phyloP scores from a whole-genome alignment of 177 flowering plant species.

The Vitis hybrid region DNA sequence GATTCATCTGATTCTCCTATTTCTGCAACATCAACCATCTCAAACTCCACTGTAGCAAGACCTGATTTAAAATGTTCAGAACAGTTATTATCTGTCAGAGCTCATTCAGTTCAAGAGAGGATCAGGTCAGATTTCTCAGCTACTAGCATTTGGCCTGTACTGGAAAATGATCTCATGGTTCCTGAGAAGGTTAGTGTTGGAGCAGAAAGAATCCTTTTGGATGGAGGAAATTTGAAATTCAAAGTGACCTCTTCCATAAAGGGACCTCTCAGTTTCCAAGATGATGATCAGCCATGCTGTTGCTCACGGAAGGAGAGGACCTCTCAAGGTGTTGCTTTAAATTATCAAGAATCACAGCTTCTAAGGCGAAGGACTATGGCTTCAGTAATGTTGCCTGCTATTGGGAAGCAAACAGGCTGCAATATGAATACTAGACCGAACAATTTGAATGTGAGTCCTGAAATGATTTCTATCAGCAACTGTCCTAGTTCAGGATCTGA shows the following conservation, averaged over 20 bases:
- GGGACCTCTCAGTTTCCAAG: constrained; percentile 26
- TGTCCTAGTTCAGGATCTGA: constrained; percentile 23
- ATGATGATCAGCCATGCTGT: constrained; percentile 50
- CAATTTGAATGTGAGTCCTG: constrained; percentile 24
- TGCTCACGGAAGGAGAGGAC: constrained; percentile 54
- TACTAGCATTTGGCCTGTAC: constrained; percentile 10
- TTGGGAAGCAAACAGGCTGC: constrained; percentile 28
- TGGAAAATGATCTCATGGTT: constrained; percentile 21
- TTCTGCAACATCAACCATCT: constrained; percentile 55
- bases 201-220: constrained; percentile 23
- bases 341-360: constrained; percentile 44
- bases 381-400: constrained; percentile 20
- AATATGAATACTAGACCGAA: constrained; percentile 5
- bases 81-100: constrained; percentile 15
- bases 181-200: constrained; percentile 16
- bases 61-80: constrained; percentile 25
- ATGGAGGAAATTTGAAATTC: constrained; percentile 18
- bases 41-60: constrained; percentile 30
- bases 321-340: constrained; percentile 25
- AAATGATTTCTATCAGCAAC: constrained; percentile 19
- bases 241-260: constrained; percentile 23
- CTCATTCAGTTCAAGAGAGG: constrained; percentile 20
- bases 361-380: constrained; percentile 29
- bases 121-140: constrained; percentile 20
- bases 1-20: constrained; percentile 59